Base-by-base conservation (phyloP, 306 rosid species). In the Cicer cuneatum region DNA sequence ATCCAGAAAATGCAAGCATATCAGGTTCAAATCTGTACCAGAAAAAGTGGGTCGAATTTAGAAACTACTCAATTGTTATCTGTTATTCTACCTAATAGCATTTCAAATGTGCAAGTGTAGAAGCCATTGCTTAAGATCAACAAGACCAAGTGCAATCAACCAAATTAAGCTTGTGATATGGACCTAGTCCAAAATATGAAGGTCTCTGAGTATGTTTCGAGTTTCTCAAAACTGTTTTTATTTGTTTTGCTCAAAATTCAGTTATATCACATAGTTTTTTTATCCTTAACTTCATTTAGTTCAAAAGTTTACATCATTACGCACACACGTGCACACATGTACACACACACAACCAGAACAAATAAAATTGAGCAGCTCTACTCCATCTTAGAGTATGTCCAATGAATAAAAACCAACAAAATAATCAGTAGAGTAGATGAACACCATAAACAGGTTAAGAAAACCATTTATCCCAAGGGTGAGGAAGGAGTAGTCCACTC, bases 1-100 rank as follows among this genome's bases (percentile, higher is more conserved):
- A 95, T 62, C 97, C 99, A 46, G 99, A 95, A 85, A 95, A 95
- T 77, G 99, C 99, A 82, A 95, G 97, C 99, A 95, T 95, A 85
- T 95, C 99, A 72, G 98, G 93, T 83, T 95, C 99, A 84, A 86
- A 95, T 81, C 99, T 94, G 89, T 29, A 70, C 85, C 47, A 72
- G 48, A 60, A 76, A 74, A 72, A 21, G 61, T 45, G 11, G 9
- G 68, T 72, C 53, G 66, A 1, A 76, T 39, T 53, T 51, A 76
- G 54, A 82, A 77, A 82, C 66, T 16, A 61, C 15, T 69, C 64
- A 78, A 58, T 66, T 35, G 10, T 71, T 58, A 46, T 38, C 21
- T 10, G 54, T 12, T 80, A 66, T 47, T 60, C 65, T 65, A 51
- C 53, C 39, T 42, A 64, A 75, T 19, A 48, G 65, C 38, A 58